A percentile compares a stretch with the other conserved stretches of the same genome.
These are phyloP conservation scores for Rhodotorula babjevae DNA, from an alignment of 768 basidiomycete genomes.

Conservation along the genomic window DNA sequence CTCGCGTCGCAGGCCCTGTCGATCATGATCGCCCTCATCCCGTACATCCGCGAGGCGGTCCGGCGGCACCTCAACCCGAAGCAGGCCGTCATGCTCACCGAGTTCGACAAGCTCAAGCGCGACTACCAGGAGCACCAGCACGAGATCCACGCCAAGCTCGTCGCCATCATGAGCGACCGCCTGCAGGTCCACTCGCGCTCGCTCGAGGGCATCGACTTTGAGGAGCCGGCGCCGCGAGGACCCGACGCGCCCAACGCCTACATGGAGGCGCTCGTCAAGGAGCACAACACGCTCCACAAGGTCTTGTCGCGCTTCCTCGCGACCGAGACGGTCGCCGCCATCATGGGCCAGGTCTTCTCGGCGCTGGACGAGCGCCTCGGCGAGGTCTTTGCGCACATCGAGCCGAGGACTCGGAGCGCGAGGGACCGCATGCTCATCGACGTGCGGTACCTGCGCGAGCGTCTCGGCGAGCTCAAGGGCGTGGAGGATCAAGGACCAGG, in stretches of 20 bases:
- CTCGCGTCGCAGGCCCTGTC: conserved; percentile 94
- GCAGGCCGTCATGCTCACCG: conserved; percentile 92
- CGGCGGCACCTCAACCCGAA: conserved; percentile 86
- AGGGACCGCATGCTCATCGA: conserved; percentile 59
- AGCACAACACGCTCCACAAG: conserved; percentile 91
- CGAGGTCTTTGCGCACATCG: conserved; percentile 77
- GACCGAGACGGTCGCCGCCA: conserved; percentile 71
- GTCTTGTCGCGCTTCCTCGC: conserved; percentile 87
- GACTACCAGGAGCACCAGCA: conserved; percentile 99
- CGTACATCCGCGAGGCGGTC: conserved; percentile 92
- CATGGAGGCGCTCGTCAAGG: conserved; percentile 87
- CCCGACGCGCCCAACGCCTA: conserved; percentile 66
- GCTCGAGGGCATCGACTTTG: conserved; percentile 80
- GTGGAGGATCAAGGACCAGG: conserved; percentile 32
- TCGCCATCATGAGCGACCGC: conserved; percentile 97
- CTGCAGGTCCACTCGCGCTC: conserved; percentile 76
- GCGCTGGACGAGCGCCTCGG: conserved; percentile 85
- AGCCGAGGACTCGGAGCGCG: conserved; percentile 73
- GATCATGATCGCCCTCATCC: conserved; percentile 86
- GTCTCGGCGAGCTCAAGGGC: conserved; percentile 37
- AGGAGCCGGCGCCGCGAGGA: conserved; percentile 49
- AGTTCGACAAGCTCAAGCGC: conserved; percentile 98
- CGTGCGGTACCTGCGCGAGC: conserved; percentile 31
- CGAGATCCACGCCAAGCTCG: conserved; percentile 94
- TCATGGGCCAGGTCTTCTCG: conserved; percentile 92